Conservation (phyloP, 805 yeast genomes). For the Saccharomycopsis olivae region DNA sequence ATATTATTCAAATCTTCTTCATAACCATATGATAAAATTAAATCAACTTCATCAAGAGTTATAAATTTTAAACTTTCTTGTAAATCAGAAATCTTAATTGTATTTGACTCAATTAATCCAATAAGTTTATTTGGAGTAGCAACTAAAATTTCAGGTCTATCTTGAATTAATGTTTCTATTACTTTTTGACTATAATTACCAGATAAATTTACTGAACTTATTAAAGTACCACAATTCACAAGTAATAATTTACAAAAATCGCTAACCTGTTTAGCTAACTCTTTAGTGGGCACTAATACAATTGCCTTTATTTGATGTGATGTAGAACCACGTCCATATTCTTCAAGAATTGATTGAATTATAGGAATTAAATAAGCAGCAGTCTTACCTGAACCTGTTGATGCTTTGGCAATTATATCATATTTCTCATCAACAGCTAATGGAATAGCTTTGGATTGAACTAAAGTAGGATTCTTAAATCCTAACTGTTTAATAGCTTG, state of each 20-base stretch:
- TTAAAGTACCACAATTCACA: constrained; percentile 56
- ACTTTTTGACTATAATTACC: constrained; percentile 56
- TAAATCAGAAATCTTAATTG: no score
- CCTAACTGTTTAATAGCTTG: constrained; percentile 81
- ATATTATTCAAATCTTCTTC: constrained; percentile 66
- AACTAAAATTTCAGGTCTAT: constrained; percentile 70
- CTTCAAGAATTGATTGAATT: constrained; percentile 57
- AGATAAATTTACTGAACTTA: constrained; percentile 54
- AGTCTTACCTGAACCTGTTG: constrained; percentile 98
- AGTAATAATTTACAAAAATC: constrained; percentile 60
- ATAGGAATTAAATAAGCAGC: constrained; percentile 97
- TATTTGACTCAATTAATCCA: constrained; percentile 29
- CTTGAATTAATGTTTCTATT: constrained; percentile 54
- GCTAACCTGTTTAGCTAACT: constrained; percentile 76
- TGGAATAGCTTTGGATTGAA: constrained; percentile 88
- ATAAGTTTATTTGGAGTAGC: constrained; percentile 81
- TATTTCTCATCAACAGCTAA: constrained; percentile 81
- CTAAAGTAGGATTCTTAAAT: constrained; percentile 76
- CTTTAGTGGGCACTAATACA: constrained; percentile 87
- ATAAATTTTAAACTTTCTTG: constrained; percentile 32
- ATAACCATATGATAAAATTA: constrained; percentile 83
- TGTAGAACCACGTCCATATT: constrained; percentile 21
- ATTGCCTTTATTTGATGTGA: constrained; percentile 38
- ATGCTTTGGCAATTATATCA: constrained; percentile 98
- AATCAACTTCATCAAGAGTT: constrained; percentile 75